These are phyloP conservation scores for Murraya koenigii DNA, from an alignment of 345 rosid species.

Conservation along the genomic window DNA sequence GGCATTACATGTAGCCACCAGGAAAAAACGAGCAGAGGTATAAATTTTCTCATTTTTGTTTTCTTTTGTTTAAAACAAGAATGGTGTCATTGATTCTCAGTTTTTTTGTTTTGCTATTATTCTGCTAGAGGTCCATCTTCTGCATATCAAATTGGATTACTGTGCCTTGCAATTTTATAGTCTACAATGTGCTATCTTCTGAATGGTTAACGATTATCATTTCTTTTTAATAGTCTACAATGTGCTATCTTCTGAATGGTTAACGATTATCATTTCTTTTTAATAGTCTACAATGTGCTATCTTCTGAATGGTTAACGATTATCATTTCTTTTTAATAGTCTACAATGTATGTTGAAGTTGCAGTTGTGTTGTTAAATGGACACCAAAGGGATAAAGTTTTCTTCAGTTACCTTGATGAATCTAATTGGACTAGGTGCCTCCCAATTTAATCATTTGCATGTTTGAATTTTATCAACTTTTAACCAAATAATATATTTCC, in stretches of 20 bases:
- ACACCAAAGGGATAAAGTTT: neutral
- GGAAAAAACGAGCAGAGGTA: conserved; percentile 91
- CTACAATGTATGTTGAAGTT: too few species aligned
- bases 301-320: too few species aligned
- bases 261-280: too few species aligned
- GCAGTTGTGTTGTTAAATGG: neutral
- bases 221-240: too few species aligned
- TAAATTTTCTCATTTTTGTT: neutral
- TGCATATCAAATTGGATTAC: neutral
- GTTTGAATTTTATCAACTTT: neutral
- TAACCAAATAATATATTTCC: neutral
- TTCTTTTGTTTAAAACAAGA: neutral
- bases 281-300: too few species aligned
- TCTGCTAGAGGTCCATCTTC: neutral
- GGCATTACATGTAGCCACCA: conserved; percentile 90
- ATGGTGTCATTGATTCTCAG: neutral
- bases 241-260: too few species aligned
- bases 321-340: too few species aligned
- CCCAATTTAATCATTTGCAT: neutral
- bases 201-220: too few species aligned
- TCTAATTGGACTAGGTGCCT: neutral
- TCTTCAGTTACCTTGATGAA: neutral
- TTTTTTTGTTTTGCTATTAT: neutral
- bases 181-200: too few species aligned
- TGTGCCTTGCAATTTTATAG: neutral